A percentile compares a stretch with the other conserved stretches of the same genome.
Evolutionary conservation across 1,284 basidiomycete genomes (phyloP).

Genomic region (Heterobasidion occidentale): DNA sequence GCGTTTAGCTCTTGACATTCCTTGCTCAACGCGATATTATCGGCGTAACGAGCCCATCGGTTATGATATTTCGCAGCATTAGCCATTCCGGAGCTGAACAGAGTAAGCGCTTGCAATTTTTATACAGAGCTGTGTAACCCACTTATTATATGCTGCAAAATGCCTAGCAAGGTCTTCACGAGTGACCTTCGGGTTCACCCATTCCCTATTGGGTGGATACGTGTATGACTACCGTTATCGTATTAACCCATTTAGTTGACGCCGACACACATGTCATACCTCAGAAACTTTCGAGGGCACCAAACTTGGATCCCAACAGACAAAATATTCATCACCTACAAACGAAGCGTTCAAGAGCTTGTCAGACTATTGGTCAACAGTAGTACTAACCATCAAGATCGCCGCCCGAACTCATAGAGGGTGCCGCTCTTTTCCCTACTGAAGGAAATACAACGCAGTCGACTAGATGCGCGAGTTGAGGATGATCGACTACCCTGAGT

Average conservation of each 20-base stretch:
- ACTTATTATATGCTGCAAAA: conserved; percentile 60
- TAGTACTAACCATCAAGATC: conserved; percentile 42
- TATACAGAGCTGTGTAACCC: conserved; percentile 9
- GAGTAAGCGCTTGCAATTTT: background rate
- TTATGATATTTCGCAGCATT: conserved; percentile 45
- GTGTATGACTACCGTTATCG: conserved; percentile 43
- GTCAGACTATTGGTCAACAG: background rate
- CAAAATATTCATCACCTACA: conserved; percentile 54
- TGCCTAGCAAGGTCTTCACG: conserved; percentile 50
- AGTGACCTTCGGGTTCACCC: conserved; percentile 34
- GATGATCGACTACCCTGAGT: conserved; percentile 45
- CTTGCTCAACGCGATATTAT: conserved; percentile 48
- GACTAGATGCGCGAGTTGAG: conserved; percentile 42
- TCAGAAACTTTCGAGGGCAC: conserved; percentile 47
- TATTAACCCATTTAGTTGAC: too few relatives aligned
- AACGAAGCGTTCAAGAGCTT: background rate
- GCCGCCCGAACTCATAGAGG: conserved; percentile 62
- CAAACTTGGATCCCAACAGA: conserved; percentile 59
- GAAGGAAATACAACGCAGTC: conserved; percentile 62
- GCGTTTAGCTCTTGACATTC: conserved; percentile 66
- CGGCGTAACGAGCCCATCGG: conserved; percentile 48
- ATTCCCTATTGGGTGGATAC: conserved; percentile 54
- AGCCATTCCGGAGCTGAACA: conserved; percentile 40
- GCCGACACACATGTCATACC: conserved; percentile 20
- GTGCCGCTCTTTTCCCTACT: conserved; percentile 50